Evolutionary conservation across 352 stramenopile genomes (phyloP), one percentile per base, ranked within the genome.

Genomic region (Phytophthora idaei): DNA sequence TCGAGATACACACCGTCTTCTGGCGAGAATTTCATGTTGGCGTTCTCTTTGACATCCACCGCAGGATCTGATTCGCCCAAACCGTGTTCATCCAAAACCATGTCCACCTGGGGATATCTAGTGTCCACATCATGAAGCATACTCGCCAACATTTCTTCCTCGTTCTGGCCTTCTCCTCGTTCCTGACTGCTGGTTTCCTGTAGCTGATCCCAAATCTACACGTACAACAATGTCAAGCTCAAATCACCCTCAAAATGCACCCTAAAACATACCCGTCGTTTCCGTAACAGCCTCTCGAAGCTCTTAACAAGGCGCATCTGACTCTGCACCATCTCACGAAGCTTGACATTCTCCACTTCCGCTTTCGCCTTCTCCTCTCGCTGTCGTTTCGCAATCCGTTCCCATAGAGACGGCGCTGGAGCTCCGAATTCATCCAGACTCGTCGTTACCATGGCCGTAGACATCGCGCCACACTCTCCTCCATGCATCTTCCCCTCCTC

Each of bases 301-400:
- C 68, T 78, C 28, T 61, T 64, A 0, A 74, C 68, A 10, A 86
- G 47, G 3, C 71, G 65, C 28, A 80, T 74, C 44, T 88, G 75
- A 2, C 56, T 75, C 41, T 84, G 65, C 31, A 85, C 64, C 50
- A 77, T 73, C 31, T 80, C 71, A 1, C 66, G 63, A 39, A 88
- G 64, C 57, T 85, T 84, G 1, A 57, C 37, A 48, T 88, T 88
- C 57, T 88, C 73, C 46, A 83, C 55, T 17, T 78, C 69, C 2
- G 76, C 64, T 39, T 74, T 76, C 1, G 67, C 50, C 42, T 74
- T 76, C 34, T 74, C 73, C 14, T 76, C 68, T 21, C 61, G 57
- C 48, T 85, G 77, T 2, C 69, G 60, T 59, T 74, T 77, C 3
- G 77, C 77, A n/a, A 79, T 81, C 0, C 57, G 56, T 51, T 76